Evolutionary conservation across 1,284 basidiomycete genomes (phyloP).

Genomic region (Trametes polyzona): DNA sequence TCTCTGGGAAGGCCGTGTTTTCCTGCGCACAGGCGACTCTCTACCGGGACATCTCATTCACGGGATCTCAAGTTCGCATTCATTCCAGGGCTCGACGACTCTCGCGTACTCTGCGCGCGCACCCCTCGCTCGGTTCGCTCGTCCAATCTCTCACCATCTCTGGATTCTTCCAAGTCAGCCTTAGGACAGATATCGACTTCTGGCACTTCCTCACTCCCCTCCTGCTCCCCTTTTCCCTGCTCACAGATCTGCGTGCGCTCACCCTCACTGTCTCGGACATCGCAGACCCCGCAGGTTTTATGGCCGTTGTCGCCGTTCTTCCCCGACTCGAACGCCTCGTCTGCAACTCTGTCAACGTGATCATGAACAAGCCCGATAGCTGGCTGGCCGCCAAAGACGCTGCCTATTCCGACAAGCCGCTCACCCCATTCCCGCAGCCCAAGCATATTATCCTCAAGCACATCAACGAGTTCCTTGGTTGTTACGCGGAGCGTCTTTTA

Average conservation of each 20-base stretch:
- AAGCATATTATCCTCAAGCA: background rate
- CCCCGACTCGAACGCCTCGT: background rate
- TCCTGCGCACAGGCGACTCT: background rate
- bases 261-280: background rate
- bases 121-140: background rate
- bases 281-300: background rate
- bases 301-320: background rate
- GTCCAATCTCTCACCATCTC: background rate
- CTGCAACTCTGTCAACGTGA: background rate
- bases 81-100: too few species aligned
- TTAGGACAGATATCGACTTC: background rate
- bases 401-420: too few species aligned
- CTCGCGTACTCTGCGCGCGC: background rate
- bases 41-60: background rate
- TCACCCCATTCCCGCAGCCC: background rate
- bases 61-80: too few species aligned
- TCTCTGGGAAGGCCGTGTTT: background rate
- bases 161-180: background rate
- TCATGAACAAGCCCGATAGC: too few species aligned
- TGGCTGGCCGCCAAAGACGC: too few species aligned
- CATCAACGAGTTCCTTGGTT: background rate
- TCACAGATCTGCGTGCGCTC: background rate
- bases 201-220: background rate
- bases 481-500: background rate
- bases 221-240: background rate